A percentile compares a stretch with the other conserved stretches of the same genome.
These are phyloP conservation scores for Whalleya microplaca DNA, from an alignment of 2,329 filamentous ascomycete genomes.

Conservation along the genomic window DNA sequence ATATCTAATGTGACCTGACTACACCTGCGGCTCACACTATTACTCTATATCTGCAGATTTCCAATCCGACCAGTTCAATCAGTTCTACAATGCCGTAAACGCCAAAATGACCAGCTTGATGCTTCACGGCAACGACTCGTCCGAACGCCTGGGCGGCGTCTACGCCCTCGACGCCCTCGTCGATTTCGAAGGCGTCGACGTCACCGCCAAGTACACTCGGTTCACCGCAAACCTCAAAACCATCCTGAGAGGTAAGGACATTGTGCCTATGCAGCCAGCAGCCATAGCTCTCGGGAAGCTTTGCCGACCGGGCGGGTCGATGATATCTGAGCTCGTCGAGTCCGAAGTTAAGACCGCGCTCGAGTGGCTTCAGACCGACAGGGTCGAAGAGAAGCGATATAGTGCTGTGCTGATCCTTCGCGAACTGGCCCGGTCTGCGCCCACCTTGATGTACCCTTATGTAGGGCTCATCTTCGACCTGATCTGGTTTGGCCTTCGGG, in stretches of 20 bases:
- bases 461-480: slow-evolving; percentile 94
- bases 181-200: slow-evolving; percentile 94
- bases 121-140: slow-evolving; percentile 81
- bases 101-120: slow-evolving; percentile 68
- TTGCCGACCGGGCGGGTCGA: slow-evolving; percentile 86
- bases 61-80: slow-evolving; percentile 74
- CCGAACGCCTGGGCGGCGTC: slow-evolving; percentile 88
- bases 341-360: slow-evolving; percentile 95
- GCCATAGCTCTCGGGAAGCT: slow-evolving; percentile 88
- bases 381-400: slow-evolving; percentile 90
- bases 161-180: slow-evolving; percentile 91
- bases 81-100: slow-evolving; percentile 61
- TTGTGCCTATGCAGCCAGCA: slow-evolving; percentile 86
- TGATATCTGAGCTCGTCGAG: slow-evolving; percentile 95
- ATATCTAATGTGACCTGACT: not conserved
- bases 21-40: slow-evolving; percentile 16
- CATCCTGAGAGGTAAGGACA: slow-evolving; percentile 88
- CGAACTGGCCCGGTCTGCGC: slow-evolving; percentile 89
- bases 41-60: slow-evolving; percentile 63
- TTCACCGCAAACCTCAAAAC: slow-evolving; percentile 90
- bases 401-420: slow-evolving; percentile 89
- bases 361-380: slow-evolving; percentile 95
- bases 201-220: slow-evolving; percentile 88
- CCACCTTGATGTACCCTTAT: slow-evolving; percentile 93
- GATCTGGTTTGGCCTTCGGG: slow-evolving; percentile 92